Conservation (phyloP, 305 asterid genomes). For the Caryopteris hybrid region DNA sequence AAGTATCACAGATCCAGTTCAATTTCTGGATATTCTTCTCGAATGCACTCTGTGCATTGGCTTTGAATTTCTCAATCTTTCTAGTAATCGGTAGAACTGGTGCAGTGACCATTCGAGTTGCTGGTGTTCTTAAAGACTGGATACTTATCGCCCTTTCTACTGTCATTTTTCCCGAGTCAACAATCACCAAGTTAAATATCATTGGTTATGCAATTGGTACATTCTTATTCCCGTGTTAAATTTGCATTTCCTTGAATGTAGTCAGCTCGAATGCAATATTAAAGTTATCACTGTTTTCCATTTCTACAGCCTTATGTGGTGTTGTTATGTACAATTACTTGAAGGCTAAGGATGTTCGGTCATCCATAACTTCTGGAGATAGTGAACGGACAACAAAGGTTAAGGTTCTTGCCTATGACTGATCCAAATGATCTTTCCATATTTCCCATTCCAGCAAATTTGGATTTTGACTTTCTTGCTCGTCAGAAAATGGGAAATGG, state of each 20-base stretch:
- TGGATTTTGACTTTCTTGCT: neutral
- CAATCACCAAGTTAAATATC: slow-evolving; percentile 76
- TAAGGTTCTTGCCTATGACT: neutral
- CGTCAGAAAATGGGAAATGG: neutral
- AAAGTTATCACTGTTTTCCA: neutral
- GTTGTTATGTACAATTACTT: slow-evolving; percentile 72
- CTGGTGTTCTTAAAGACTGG: slow-evolving; percentile 99
- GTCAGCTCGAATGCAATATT: slow-evolving; percentile 9
- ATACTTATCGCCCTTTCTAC: slow-evolving; percentile 95
- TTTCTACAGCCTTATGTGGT: slow-evolving; percentile 72
- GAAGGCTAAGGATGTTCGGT: slow-evolving; percentile 48
- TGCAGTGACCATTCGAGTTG: slow-evolving; percentile 96
- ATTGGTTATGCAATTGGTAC: slow-evolving; percentile 95
- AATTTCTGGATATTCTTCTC: slow-evolving; percentile 97
- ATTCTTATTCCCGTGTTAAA: slow-evolving; percentile 13
- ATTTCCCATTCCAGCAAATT: neutral
- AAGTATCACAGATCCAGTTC: slow-evolving; percentile 80
- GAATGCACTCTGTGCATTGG: slow-evolving; percentile 90
- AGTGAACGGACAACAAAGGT: slow-evolving; percentile 44
- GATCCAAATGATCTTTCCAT: neutral
- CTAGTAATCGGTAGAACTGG: slow-evolving; percentile 96
- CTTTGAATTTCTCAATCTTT: slow-evolving; percentile 96
- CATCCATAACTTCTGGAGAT: slow-evolving; percentile 44
- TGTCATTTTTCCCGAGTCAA: slow-evolving; percentile 87
- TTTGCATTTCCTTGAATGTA: neutral